Conservation (phyloP, 2,329 filamentous ascomycete genomes). For the Blumeriella jaapii region DNA sequence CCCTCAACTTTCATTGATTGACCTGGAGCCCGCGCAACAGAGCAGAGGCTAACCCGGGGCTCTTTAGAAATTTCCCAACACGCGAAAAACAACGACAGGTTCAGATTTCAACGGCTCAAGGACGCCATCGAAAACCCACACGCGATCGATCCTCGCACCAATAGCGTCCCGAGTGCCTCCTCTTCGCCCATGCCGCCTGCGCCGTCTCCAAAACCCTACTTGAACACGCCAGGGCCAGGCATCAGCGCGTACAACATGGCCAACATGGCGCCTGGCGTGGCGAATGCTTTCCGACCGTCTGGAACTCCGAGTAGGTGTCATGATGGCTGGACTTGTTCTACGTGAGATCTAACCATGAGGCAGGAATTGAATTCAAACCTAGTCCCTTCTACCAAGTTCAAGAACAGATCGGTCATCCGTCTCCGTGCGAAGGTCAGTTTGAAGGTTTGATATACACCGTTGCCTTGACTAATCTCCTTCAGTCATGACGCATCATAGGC, state of each 20-base stretch:
- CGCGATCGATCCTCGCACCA: neutral
- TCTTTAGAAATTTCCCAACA: conserved; percentile 17
- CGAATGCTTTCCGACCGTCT: conserved; percentile 3
- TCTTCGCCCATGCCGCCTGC: conserved; percentile 13
- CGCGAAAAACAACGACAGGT: conserved; percentile 15
- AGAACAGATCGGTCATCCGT: conserved; percentile 50
- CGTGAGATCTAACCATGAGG: conserved; percentile 12
- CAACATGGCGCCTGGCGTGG: conserved; percentile 3
- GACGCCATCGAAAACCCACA: conserved; percentile 20
- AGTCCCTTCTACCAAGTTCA: conserved; percentile 78
- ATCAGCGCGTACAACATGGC: conserved; percentile 12
- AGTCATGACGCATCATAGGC: conserved; percentile 28
- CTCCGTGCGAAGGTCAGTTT: conserved; percentile 57
- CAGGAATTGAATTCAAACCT: conserved; percentile 47
- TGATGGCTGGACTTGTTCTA: no score
- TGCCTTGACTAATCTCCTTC: conserved; percentile 1
- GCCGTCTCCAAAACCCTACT: conserved; percentile 7
- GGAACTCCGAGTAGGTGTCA: conserved; percentile 10
- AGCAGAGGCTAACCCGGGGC: conserved; percentile 4
- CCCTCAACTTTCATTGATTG: no score
- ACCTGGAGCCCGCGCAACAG: no score
- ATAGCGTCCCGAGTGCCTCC: conserved; percentile 10
- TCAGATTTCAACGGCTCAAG: conserved; percentile 21
- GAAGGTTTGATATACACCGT: neutral
- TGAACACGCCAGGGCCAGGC: neutral